Conservation (phyloP, 2,329 filamentous ascomycete species). For the Colletotrichum cereale region DNA sequence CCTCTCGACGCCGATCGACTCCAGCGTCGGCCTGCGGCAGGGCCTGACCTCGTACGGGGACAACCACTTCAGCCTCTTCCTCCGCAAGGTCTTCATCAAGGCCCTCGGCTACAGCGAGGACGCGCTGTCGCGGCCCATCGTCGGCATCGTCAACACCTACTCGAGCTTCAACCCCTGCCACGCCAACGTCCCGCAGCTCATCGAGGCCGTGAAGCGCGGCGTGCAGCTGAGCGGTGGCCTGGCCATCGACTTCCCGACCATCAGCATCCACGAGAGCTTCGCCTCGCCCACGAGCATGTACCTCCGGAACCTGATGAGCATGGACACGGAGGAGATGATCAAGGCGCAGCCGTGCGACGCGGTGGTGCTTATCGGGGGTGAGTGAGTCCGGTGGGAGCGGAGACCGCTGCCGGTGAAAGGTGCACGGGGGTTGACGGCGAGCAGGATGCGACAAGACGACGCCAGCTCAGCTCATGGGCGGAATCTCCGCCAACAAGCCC, state of each 20-base stretch:
- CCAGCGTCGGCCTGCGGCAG: slow-evolving; percentile 68
- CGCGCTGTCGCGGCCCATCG: slow-evolving; percentile 75
- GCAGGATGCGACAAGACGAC: slow-evolving; percentile 80
- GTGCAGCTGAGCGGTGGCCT: slow-evolving; percentile 76
- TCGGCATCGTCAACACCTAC: slow-evolving; percentile 81
- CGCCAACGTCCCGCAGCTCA: slow-evolving; percentile 77
- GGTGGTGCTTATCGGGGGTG: slow-evolving; percentile 75
- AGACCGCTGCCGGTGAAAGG: background rate
- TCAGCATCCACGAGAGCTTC: slow-evolving; percentile 78
- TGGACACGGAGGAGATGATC: slow-evolving; percentile 86
- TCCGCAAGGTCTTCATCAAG: slow-evolving; percentile 83
- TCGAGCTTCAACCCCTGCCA: slow-evolving; percentile 82
- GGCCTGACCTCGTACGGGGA: slow-evolving; percentile 79
- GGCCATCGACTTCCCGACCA: slow-evolving; percentile 80
- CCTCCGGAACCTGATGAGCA: slow-evolving; percentile 79
- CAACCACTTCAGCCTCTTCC: slow-evolving; percentile 79
- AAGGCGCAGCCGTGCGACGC: slow-evolving; percentile 78
- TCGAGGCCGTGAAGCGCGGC: slow-evolving; percentile 78
- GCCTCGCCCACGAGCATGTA: slow-evolving; percentile 81
- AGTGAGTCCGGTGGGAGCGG: slow-evolving; percentile 35
- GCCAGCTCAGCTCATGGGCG: slow-evolving; percentile 81
- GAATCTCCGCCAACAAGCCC: slow-evolving; percentile 80
- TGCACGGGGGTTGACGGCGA: background rate
- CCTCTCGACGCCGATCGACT: slow-evolving; percentile 64
- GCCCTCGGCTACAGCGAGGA: slow-evolving; percentile 80